Base-by-base conservation (phyloP, 257 asterid species). In the Phtheirospermum japonicum region DNA sequence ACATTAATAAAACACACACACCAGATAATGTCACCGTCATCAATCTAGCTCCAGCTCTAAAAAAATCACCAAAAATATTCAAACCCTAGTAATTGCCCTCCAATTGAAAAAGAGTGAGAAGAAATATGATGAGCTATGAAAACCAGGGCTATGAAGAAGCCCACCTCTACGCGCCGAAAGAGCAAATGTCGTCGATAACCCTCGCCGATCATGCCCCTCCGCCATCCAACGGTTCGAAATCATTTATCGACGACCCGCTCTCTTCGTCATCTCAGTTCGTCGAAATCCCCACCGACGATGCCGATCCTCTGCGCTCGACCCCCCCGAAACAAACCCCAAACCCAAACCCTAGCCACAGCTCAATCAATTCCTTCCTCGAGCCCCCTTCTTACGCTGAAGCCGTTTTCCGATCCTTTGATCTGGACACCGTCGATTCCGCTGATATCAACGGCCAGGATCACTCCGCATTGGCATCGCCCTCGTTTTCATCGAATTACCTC, bases 371-470 rank as follows among this genome's bases (percentile, higher is more conserved):
- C 69, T 75, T 92, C 70, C 88, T 92, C 59, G 99, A 92, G 57
- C 99, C 99, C 49, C 99, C 99, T n/a, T 92, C 99, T n/a, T 92
- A 92, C 32, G 96, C 96, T 4, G 99, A 92, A 55, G 99, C 96
- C 12, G 85, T 87, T 57, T 93, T 93, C 76, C 72, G 81, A 72
- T 92, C 99, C 48, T 92, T 86, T 62, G 97, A 92, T 66, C 67
- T 73, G 37, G 88, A 79, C 26, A 73, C 83, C 12, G 36, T 70
- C 0, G 78, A 78, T 28, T 62, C 83, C 12, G 39, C 81, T 2
- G 83, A 75, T 57, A 63, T 69, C 74, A 67, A 73, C 68, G 77
- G 77, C 53, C 84, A 70, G 48, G 91, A 86, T 67, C 82, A 68
- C 65, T 79, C 89, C 16, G 59, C 83, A 4, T 62, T 75, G 57